A percentile compares a stretch with the other conserved stretches of the same genome.
These are phyloP conservation scores for Schizophyllum commune DNA, from an alignment of 1,284 basidiomycete genomes.

Conservation along the genomic window DNA sequence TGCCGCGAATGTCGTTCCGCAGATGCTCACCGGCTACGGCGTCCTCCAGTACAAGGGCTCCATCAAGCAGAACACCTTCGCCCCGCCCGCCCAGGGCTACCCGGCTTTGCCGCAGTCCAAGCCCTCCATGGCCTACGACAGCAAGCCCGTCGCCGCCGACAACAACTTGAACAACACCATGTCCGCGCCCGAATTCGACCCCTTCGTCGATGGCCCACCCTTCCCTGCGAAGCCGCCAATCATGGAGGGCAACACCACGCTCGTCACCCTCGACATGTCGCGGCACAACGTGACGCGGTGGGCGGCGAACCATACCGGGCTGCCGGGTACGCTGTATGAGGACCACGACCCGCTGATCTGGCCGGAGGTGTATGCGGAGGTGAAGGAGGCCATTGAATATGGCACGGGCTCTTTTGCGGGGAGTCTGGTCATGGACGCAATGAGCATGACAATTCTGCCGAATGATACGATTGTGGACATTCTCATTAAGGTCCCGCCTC, in stretches of 20 bases:
- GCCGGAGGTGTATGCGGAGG: slow-evolving; percentile 2
- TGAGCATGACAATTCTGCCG: background rate
- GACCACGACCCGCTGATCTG: slow-evolving; percentile 2
- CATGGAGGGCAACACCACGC: background rate
- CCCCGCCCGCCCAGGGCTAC: background rate
- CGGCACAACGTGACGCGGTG: slow-evolving; percentile 3
- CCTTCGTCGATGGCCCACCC: background rate
- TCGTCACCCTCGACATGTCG: slow-evolving; percentile 4
- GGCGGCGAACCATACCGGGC: slow-evolving; percentile 6
- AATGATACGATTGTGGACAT: slow-evolving; percentile 3
- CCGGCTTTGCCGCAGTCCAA: slow-evolving; percentile 1
- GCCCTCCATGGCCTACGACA: slow-evolving; percentile 1
- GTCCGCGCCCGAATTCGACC: background rate
- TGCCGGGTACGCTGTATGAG: slow-evolving; percentile 1
- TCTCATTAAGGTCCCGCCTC: background rate
- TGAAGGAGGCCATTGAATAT: background rate
- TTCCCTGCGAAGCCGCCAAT: slow-evolving; percentile 2
- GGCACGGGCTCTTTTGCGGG: background rate
- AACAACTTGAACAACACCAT: background rate
- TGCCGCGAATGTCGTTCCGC: slow-evolving; percentile 4
- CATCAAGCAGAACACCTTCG: background rate
- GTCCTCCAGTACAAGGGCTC: slow-evolving; percentile 3
- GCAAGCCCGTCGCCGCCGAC: background rate
- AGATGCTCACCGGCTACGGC: slow-evolving; percentile 4
- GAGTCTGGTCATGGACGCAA: background rate